Conservation (phyloP, 345 rosid genomes). For the Arabis hirsuta region DNA sequence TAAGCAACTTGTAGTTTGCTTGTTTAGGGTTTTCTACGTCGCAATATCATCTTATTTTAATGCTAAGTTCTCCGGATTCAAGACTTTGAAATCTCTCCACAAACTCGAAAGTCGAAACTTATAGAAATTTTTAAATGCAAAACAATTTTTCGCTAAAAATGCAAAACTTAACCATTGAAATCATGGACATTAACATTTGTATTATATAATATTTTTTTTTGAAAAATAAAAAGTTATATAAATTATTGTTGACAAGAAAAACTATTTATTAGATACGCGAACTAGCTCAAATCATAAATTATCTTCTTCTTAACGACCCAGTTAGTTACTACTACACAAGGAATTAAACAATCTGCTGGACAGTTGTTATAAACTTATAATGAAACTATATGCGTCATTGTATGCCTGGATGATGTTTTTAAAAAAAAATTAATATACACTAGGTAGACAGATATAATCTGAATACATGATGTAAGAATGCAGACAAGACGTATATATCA, state of each 20-base stretch:
- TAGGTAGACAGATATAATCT: background rate
- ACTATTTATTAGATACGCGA: background rate
- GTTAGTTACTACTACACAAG: conserved; percentile 3
- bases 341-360: conserved; percentile 1
- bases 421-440: background rate
- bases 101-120: background rate
- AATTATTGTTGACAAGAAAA: background rate
- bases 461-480: background rate
- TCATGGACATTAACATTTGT: conserved; percentile 8
- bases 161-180: background rate
- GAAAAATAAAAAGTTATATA: no score
- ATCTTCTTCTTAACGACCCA: conserved; percentile 6
- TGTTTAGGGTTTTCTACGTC: background rate
- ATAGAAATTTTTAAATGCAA: no score
- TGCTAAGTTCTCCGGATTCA: background rate
- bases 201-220: background rate
- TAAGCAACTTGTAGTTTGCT: conserved; percentile 18
- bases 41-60: background rate
- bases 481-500: conserved; percentile 8
- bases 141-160: no score
- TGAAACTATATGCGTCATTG: conserved; percentile 30
- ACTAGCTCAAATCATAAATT: conserved; percentile 10
- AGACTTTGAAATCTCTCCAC: conserved; percentile 3
- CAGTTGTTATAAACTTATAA: conserved; percentile 15
- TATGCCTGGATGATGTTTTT: conserved; percentile 27